phyloP scores from a whole-genome alignment of 768 basidiomycete species.

The Lactarius tabidus region DNA sequence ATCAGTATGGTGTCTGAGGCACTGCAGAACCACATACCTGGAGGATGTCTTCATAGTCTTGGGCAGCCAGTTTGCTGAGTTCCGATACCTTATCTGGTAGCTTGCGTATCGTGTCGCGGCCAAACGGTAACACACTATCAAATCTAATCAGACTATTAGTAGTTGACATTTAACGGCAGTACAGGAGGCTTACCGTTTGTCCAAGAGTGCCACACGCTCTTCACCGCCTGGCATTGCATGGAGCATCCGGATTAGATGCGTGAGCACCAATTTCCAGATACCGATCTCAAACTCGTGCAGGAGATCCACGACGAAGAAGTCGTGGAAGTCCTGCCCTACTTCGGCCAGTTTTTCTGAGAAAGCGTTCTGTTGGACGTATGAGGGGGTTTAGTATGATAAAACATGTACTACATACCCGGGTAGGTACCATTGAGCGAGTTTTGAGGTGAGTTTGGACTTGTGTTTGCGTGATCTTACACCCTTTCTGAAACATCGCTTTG shows the following conservation, averaged over 20 bases:
- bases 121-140: neutral
- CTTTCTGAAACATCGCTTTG: neutral
- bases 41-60: neutral
- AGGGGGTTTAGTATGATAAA: neutral
- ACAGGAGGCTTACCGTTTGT: neutral
- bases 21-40: neutral
- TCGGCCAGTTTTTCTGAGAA: neutral
- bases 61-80: neutral
- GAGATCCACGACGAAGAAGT: constrained; percentile 34
- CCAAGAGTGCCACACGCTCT: neutral
- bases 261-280: constrained; percentile 36
- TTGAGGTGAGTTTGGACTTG: neutral
- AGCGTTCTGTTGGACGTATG: neutral
- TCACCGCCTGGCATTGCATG: neutral
- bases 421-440: neutral
- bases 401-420: neutral
- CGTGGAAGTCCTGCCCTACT: constrained; percentile 4
- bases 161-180: neutral
- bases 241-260: constrained; percentile 37
- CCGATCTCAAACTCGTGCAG: constrained; percentile 43
- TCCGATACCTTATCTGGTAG: neutral
- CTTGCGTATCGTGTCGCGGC: neutral
- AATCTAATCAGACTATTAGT: neutral
- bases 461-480: accelerated
- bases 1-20: neutral